Evolutionary conservation across 1,284 basidiomycete species (phyloP), one percentile per base, ranked within the genome.

Genomic region (Pseudozyma sp.): DNA sequence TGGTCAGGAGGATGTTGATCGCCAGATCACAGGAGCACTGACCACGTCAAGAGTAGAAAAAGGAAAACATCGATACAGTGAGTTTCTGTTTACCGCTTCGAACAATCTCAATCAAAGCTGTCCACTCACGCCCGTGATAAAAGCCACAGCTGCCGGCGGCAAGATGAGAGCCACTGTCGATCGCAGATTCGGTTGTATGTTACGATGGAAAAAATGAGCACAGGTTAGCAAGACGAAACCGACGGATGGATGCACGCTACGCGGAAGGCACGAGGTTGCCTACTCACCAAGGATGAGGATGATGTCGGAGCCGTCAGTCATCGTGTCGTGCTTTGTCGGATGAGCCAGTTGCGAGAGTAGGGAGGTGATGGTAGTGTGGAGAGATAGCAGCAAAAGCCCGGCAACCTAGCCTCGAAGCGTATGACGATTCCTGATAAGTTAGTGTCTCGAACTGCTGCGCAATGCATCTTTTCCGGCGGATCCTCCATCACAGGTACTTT

Each of bases 1-100:
- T 84, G 0, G 92, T 93, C 77, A 93, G 85, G 59, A 88, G 85
- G 65, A 93, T 89, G 86, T 92, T 93, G 86, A 94, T 92, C 71
- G 93, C 87, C 42, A 93, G 87, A 84, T 93, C 92, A 46, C 70
- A 81, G 2, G 78, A 79, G 77, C 78, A 81, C 70, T 73, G 50
- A 46, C 1, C 14, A 29, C 9, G 37, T 35, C 8, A 16, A 39
- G 17, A 8, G 17, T n/a, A 19, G 14, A 5, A 13, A n/a, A 16
- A 34, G 4, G 24, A 24, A 10, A 31, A 30, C 24, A 24, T 24
- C 24, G 24, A 24, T 24, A 24, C 42, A 30, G 31, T 40, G 24
- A 40, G 37, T 8, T 35, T 40, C 16, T 16, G 14, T 51, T 37
- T 51, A 5, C 4, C 13, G 8, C n/a, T 7, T 7, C 16, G 13